Percentiles rank a stretch among this genome's conserved stretches.
phyloP scores from a whole-genome alignment of 768 basidiomycete species.

The Phanerochaete carnosa region DNA sequence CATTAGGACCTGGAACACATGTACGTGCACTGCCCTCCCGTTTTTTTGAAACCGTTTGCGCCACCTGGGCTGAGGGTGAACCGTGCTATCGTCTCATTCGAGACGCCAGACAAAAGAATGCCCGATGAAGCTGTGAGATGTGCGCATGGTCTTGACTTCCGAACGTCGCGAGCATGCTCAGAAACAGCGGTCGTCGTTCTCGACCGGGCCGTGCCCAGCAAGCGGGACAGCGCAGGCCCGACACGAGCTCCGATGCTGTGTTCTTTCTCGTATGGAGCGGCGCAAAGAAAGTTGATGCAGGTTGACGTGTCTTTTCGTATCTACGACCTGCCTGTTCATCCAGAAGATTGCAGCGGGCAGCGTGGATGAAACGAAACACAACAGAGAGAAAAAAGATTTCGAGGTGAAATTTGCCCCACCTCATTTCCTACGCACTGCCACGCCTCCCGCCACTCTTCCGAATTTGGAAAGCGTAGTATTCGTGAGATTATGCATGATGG shows the following conservation, averaged over 20 bases:
- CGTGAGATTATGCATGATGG: not conserved
- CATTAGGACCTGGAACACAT: not conserved
- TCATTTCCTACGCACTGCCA: not conserved
- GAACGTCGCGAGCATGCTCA: no score
- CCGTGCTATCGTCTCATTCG: not conserved
- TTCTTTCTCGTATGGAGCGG: not conserved
- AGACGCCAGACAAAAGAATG: not conserved
- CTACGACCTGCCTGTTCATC: not conserved
- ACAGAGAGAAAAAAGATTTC: not conserved
- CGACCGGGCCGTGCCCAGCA: no score
- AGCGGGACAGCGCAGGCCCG: not conserved
- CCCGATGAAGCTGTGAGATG: not conserved
- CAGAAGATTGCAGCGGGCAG: not conserved
- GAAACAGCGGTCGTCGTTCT: no score
- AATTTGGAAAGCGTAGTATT: slow-evolving; percentile 1
- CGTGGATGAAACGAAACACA: not conserved
- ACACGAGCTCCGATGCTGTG: not conserved
- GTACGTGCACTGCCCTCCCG: not conserved
- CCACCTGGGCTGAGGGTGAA: not conserved
- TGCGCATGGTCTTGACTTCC: no score
- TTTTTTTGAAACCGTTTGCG: not conserved
- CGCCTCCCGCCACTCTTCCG: not conserved
- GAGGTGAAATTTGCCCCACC: not conserved
- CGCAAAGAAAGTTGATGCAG: not conserved
- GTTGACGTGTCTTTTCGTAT: not conserved